Base-by-base conservation (phyloP, 1,284 basidiomycete species). In the Boletus austroedulis region DNA sequence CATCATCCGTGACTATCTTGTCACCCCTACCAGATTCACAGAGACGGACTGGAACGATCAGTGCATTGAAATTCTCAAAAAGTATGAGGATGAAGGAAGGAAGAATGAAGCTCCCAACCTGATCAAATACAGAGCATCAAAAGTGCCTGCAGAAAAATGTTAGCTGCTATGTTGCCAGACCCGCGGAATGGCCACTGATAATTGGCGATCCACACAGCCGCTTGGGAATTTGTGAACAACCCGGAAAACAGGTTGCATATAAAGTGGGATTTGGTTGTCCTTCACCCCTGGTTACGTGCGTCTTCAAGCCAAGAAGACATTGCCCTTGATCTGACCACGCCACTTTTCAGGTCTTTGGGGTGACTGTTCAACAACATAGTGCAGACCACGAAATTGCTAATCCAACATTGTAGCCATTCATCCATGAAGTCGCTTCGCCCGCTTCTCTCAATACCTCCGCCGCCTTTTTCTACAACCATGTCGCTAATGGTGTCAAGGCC, bases 61-160 rank as follows among this genome's bases (percentile, higher is more conserved):
- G 41, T 78, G 81, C 4, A 71, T 82, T n/a, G 68, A 78, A 24
- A 74, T 80, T 48, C 76, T 87, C n/a, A 77, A 82, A 65, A 73
- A 80, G 60, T 77, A 85, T 14, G 76, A 80, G 64, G 73, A 80
- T 59, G 77, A 82, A 53, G 85, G 87, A 15, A 69, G 68, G 21
- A 64, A 29, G 50, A 67, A 69, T n/a, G 76, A 78, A 17, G 81
- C 84, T 1, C 50, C 72, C 3, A 62, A 64, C 1, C 57, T 68
- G 9, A 68, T 74, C 45, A 84, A 82, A 66, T 90, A 88, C 67
- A 72, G 76, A 45, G 82, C 80, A 17, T 82, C 80, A 26, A 92
- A 93, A 77, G 83, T 81, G 6, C 75, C 92, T 2, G 89, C 90
- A 2, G 90, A 94, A 70, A 75, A 72, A 62, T 81, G 80, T 80